phyloP scores from a whole-genome alignment of 129 eudicot genomes.

The Deinandra increscens region DNA sequence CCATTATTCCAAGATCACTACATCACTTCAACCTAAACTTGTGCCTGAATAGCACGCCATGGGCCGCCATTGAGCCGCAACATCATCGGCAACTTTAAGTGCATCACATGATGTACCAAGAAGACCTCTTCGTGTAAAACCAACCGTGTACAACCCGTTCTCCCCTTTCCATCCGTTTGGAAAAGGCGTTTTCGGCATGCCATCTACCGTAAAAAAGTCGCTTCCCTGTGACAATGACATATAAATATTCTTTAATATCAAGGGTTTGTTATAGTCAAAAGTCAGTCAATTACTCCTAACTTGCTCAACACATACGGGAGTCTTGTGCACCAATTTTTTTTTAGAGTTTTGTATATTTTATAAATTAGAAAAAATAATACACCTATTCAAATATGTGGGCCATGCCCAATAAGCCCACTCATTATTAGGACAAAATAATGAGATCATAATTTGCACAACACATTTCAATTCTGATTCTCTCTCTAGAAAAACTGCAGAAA shows the following conservation, averaged over 20 bases:
- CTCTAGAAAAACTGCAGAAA: slow-evolving; percentile 42
- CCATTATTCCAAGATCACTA: slow-evolving; percentile 16
- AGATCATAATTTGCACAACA: slow-evolving; percentile 32
- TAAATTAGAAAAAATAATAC: neutral
- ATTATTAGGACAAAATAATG: slow-evolving; percentile 29
- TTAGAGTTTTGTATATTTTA: no score
- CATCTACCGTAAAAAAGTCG: slow-evolving; percentile 66
- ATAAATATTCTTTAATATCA: neutral
- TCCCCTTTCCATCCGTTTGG: slow-evolving; percentile 87
- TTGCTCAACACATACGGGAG: no score
- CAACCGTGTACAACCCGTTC: slow-evolving; percentile 75
- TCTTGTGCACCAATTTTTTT: no score
- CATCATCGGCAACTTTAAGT: slow-evolving; percentile 54
- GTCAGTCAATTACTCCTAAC: no score
- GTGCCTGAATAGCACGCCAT: slow-evolving; percentile 8
- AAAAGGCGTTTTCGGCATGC: slow-evolving; percentile 76
- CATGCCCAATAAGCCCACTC: slow-evolving; percentile 10
- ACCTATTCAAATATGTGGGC: slow-evolving; percentile 33
- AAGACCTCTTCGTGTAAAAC: slow-evolving; percentile 80
- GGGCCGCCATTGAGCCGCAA: slow-evolving; percentile 49
- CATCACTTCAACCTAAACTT: slow-evolving; percentile 18
- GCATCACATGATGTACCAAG: slow-evolving; percentile 75
- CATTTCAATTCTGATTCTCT: slow-evolving; percentile 37
- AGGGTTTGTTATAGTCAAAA: neutral
- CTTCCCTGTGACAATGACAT: slow-evolving; percentile 37